phyloP scores from a whole-genome alignment of 1,284 basidiomycete species.

The Veloporphyrellus conicus region DNA sequence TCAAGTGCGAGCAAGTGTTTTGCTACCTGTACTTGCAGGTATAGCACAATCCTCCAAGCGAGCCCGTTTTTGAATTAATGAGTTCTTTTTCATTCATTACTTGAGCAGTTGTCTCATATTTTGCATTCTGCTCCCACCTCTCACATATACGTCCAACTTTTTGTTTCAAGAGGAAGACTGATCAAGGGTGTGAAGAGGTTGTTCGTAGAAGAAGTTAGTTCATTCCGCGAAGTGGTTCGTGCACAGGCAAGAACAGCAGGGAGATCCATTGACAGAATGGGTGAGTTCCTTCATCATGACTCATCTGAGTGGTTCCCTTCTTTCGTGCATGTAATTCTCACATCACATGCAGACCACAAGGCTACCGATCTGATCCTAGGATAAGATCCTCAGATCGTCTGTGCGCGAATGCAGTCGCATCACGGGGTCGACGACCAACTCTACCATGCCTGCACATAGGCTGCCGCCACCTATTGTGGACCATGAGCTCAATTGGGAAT shows the following conservation, averaged over 20 bases:
- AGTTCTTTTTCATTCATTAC: slow-evolving; percentile 10
- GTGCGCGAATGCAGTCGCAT: slow-evolving; percentile 62
- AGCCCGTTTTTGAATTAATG: slow-evolving; percentile 76
- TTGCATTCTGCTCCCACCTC: no score
- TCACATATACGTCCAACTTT: slow-evolving; percentile 84
- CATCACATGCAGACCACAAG: no score
- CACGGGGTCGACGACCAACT: slow-evolving; percentile 67
- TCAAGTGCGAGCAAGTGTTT: slow-evolving; percentile 92
- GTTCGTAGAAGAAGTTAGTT: slow-evolving; percentile 89
- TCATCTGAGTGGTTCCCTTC: no score
- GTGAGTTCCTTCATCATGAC: no score
- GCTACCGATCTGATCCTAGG: no score
- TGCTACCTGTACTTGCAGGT: slow-evolving; percentile 92
- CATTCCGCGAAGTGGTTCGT: slow-evolving; percentile 85
- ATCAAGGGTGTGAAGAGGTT: slow-evolving; percentile 96
- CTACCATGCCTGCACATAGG: slow-evolving; percentile 45
- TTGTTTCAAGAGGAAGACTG: slow-evolving; percentile 95
- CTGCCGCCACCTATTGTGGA: slow-evolving; percentile 66
- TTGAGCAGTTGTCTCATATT: no score
- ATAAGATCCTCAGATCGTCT: slow-evolving; percentile 69
- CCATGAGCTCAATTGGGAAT: slow-evolving; percentile 79
- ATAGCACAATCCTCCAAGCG: slow-evolving; percentile 95
- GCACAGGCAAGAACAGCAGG: slow-evolving; percentile 66
- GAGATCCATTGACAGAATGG: slow-evolving; percentile 69
- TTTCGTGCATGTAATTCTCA: no score